Base-by-base conservation (phyloP, 306 rosid genomes). In the Dalbergia cochinchinensis region DNA sequence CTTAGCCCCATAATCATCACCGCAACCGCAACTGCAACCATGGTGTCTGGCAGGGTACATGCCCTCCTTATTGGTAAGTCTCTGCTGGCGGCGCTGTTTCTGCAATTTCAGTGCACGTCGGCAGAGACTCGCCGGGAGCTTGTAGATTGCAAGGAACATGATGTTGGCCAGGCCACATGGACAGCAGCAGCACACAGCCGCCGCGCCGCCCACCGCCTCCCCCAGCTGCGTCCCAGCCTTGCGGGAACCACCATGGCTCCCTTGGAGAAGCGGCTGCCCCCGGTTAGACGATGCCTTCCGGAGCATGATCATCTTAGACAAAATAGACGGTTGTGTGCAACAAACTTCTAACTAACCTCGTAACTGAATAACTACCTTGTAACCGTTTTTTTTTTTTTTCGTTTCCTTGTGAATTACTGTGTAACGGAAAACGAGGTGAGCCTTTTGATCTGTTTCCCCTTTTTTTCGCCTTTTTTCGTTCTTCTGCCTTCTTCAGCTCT, bases 171-270 rank as follows among this genome's bases (percentile, higher is more conserved):
- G 65, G 3, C 80, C 82, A 33, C 87, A 88, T 0, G 99, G 97
- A 59, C 84, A 82, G 67, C 99, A 93, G n/a, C 99, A 95, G 72
- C 93, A 89, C 4, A 95, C 78, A 13, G 93, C 99, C 7, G 99
- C 51, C 1, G 96, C 83, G 0, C 92, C 90, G 0, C 99, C 99
- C 8, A 91, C 90, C 0, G 88, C 91, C 84, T 95, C 99, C 0
- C 96, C 95, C 2, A 88, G 22, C 1, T 86, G 88, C 14, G 76
- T 69, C 3, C 55, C 39, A 0, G 87, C 20, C 50, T 54, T 2
- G 0, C 58, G 1, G 19, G 79, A 71, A 51, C 83, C 75, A 60
- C 54, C 51, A 33, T 74, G 5, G 31, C 34, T 45, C n/a, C 50
- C 47, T 1, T 5, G 80, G 19, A 91, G 66, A 3, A 73, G 71